A percentile compares a stretch with the other conserved stretches of the same genome.
Evolutionary conservation across 306 rosid genomes (phyloP).

Genomic region (Amphicarpaea edgeworthii): DNA sequence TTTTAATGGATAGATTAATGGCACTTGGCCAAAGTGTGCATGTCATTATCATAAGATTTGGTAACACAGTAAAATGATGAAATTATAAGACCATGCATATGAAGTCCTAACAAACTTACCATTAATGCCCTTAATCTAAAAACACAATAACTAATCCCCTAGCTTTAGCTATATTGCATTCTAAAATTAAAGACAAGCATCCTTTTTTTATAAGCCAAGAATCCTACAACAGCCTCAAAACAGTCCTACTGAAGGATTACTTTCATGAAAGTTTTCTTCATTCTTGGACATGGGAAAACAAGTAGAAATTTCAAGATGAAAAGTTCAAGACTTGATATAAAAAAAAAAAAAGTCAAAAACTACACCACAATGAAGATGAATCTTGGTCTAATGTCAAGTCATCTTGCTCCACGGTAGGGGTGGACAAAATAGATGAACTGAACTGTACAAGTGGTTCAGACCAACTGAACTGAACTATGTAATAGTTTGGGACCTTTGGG

Average conservation of each 20-base stretch:
- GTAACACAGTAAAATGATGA: conserved; percentile 12
- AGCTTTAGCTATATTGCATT: conserved; percentile 3
- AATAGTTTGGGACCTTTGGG: too few relatives aligned
- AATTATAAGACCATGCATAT: not conserved
- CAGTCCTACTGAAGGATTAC: conserved; percentile 5
- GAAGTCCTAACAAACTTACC: not conserved
- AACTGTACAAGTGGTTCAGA: too few relatives aligned
- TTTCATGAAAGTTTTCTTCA: conserved; percentile 1
- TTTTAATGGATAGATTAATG: not conserved
- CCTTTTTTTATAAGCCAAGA: too few relatives aligned
- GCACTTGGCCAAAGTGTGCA: conserved; percentile 12
- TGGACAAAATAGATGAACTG: too few relatives aligned
- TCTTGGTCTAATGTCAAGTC: conserved; percentile 1
- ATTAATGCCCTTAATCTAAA: conserved; percentile 6
- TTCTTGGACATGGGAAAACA: conserved; percentile 4
- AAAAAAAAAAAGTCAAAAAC: not conserved
- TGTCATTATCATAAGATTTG: not conserved
- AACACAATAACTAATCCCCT: not conserved
- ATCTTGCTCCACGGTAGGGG: conserved; percentile 26
- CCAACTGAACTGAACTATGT: too few relatives aligned
- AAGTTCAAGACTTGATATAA: not conserved
- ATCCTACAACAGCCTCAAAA: conserved; percentile 19
- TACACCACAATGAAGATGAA: not conserved
- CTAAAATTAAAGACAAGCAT: not conserved
- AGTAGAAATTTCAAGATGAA: not conserved